phyloP scores from a whole-genome alignment of 108 stramenopile species.

The Pseudonitzschia delicatissima region DNA sequence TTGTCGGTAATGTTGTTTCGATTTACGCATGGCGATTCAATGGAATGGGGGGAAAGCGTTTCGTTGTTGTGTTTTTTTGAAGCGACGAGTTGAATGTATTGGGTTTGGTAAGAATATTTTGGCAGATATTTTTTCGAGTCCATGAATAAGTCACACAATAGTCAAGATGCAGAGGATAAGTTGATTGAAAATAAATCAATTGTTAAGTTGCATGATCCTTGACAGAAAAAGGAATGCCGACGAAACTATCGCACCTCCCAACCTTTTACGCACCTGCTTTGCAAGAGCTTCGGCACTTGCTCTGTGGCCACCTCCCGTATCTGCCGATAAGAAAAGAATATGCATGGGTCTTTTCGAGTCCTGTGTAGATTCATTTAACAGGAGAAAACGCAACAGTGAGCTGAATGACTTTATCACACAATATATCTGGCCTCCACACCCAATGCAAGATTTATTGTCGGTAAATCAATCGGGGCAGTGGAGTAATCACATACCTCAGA shows the following conservation, averaged over 20 bases:
- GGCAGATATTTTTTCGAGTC: too few relatives aligned
- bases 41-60: too few relatives aligned
- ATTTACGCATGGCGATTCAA: too few relatives aligned
- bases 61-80: too few relatives aligned
- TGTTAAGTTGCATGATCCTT: too few relatives aligned
- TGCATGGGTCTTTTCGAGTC: constrained; percentile 49
- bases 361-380: neutral
- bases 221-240: neutral
- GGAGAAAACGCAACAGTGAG: neutral
- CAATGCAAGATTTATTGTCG: too few relatives aligned
- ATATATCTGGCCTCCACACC: too few relatives aligned
- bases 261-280: constrained; percentile 37
- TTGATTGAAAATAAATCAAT: neutral
- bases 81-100: too few relatives aligned
- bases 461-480: too few relatives aligned
- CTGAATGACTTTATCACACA: too few relatives aligned
- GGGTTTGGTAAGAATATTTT: too few relatives aligned
- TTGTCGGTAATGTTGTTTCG: too few relatives aligned
- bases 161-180: neutral
- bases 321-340: constrained; percentile 90
- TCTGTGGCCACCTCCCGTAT: constrained; percentile 98
- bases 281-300: constrained; percentile 93
- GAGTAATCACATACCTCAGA: neutral
- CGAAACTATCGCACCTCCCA: neutral
- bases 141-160: neutral